These are phyloP conservation scores for Metarhizium robertsii DNA, from an alignment of 2,329 filamentous ascomycete species.

Conservation along the genomic window DNA sequence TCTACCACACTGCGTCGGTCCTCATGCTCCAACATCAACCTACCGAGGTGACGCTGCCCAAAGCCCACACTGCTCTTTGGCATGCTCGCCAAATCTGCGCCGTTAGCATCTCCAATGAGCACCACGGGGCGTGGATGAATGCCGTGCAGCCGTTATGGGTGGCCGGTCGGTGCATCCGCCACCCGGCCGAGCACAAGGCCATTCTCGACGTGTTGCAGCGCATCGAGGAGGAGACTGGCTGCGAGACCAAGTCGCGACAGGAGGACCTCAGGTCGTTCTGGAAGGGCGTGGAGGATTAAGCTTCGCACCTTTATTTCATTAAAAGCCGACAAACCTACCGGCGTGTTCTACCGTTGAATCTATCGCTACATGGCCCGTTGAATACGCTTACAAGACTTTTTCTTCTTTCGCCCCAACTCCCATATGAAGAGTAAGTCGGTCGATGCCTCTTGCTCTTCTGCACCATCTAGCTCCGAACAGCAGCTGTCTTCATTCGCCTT, in stretches of 20 bases:
- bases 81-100: conserved; percentile 43
- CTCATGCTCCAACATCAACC: conserved; percentile 40
- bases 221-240: conserved; percentile 43
- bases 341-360: no score
- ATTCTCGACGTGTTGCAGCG: conserved; percentile 36
- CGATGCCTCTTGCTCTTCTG: no score
- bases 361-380: no score
- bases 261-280: conserved; percentile 43
- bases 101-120: conserved; percentile 41
- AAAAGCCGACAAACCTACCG: neutral
- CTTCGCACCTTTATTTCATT: neutral
- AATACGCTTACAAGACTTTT: no score
- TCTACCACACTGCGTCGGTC: conserved; percentile 44
- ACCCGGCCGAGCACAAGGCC: conserved; percentile 29
- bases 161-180: conserved; percentile 41
- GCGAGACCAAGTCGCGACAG: conserved; percentile 42
- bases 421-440: no score
- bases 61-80: conserved; percentile 34
- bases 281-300: conserved; percentile 28
- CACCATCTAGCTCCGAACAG: no score
- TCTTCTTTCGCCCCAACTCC: no score
- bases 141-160: conserved; percentile 45
- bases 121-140: conserved; percentile 45
- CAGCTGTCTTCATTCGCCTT: no score
- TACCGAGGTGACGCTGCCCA: conserved; percentile 27